A percentile compares a stretch with the other conserved stretches of the same genome.
Conservation (phyloP, 2,329 filamentous ascomycete genomes). For the Colletotrichum sp. region DNA sequence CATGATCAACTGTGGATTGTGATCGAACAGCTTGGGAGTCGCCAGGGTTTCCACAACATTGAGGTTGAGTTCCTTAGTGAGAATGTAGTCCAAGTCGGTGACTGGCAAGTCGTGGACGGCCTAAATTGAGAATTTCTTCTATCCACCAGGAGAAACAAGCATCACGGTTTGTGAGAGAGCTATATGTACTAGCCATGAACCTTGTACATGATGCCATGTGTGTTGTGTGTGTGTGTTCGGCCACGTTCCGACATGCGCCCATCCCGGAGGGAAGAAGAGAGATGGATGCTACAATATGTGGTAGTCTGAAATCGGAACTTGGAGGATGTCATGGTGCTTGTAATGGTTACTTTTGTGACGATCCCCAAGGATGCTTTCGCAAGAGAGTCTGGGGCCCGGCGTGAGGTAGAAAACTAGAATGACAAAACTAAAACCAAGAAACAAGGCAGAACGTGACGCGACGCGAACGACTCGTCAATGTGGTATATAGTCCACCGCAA, state of each 20-base stretch:
- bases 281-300: neutral
- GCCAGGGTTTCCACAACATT: constrained; percentile 46
- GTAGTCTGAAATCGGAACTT: neutral
- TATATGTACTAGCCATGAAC: neutral
- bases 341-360: neutral
- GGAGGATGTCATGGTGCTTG: neutral
- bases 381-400: neutral
- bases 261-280: neutral
- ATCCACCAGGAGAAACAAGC: neutral
- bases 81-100: constrained; percentile 45
- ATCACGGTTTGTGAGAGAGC: neutral
- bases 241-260: neutral
- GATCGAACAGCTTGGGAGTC: constrained; percentile 77
- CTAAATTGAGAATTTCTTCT: neutral
- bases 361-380: neutral
- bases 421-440: neutral
- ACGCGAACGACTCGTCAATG: constrained; percentile 17
- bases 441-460: constrained; percentile 10
- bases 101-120: constrained; percentile 43
- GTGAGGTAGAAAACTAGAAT: neutral
- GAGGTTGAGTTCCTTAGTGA: constrained; percentile 59
- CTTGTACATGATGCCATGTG: neutral
- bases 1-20: constrained; percentile 77
- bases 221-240: neutral
- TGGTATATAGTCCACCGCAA: constrained; percentile 22